A percentile compares a stretch with the other conserved stretches of the same genome.
phyloP scores from a whole-genome alignment of 306 rosid genomes.

The Rosa multiflora region DNA sequence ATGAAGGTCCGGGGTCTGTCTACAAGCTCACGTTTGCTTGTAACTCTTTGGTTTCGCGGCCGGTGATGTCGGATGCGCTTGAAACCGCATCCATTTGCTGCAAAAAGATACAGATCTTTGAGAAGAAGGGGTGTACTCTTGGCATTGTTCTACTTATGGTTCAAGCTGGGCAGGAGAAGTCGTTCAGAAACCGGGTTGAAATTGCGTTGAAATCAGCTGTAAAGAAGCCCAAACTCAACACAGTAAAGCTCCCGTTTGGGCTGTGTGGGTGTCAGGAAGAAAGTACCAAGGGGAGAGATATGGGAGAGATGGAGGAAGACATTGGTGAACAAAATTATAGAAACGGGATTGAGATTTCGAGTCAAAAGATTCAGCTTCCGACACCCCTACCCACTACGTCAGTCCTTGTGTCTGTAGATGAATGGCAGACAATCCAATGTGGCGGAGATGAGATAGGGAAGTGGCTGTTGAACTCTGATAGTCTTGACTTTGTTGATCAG shows the following conservation, averaged over 20 bases:
- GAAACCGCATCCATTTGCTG: slow-evolving; percentile 71
- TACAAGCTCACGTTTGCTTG: slow-evolving; percentile 88
- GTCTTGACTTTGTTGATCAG: slow-evolving; percentile 70
- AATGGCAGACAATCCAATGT: slow-evolving; percentile 83
- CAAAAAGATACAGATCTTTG: slow-evolving; percentile 86
- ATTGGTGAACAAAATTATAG: slow-evolving; percentile 41
- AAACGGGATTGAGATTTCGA: slow-evolving; percentile 53
- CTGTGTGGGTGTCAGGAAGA: slow-evolving; percentile 97
- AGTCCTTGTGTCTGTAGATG: slow-evolving; percentile 67
- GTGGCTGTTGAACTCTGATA: slow-evolving; percentile 85
- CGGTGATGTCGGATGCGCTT: slow-evolving; percentile 70
- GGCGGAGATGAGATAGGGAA: slow-evolving; percentile 63
- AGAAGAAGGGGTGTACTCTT: slow-evolving; percentile 78
- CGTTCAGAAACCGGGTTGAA: slow-evolving; percentile 61
- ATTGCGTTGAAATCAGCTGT: slow-evolving; percentile 64
- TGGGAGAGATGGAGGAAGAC: slow-evolving; percentile 71
- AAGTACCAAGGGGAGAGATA: slow-evolving; percentile 63
- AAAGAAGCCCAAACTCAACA: slow-evolving; percentile 58
- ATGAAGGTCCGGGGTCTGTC: slow-evolving; percentile 54
- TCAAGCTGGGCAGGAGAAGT: slow-evolving; percentile 63
- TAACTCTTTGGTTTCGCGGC: slow-evolving; percentile 76
- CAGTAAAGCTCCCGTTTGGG: slow-evolving; percentile 89
- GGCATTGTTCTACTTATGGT: slow-evolving; percentile 68
- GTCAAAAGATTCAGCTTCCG: slow-evolving; percentile 59
- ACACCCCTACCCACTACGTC: slow-evolving; percentile 71